Evolutionary conservation across 1,284 basidiomycete genomes (phyloP), one percentile per base, ranked within the genome.

Genomic region (Tausonia pullulans): DNA sequence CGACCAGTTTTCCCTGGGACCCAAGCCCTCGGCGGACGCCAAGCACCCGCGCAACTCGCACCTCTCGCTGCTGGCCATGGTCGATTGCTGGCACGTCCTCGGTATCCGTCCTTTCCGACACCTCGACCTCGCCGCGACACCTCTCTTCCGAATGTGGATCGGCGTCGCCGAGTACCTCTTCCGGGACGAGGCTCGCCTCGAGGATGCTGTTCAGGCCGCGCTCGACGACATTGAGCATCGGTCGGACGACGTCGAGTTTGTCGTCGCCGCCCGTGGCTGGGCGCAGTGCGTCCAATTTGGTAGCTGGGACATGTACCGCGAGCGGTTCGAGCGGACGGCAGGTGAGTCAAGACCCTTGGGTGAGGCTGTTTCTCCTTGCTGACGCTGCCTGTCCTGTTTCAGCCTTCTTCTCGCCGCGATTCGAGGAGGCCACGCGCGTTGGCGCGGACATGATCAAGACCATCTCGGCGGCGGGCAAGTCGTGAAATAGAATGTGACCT

Each of bases 131-230:
- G 95, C 95, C 0, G 95, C 94, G 5, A 98, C 95, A 3, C 95
- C 96, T 0, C 83, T 98, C 60, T 98, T 98, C 78, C 84, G 93
- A 60, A 82, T 98, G 69, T 98, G 96, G 88, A 89, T 98, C 64
- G 96, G 95, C 52, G 92, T 98, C 8, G 92, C 93, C 4, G 94
- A 98, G 75, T 90, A 96, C 77, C 82, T 98, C 16, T 98, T 98
- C 79, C 82, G 87, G 60, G 81, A 79, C 6, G 69, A 70, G 1
- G 82, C 82, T 0, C 80, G 87, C 10, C 78, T 95, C 43, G 81
- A 86, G 67, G 77, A 79, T 3, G 87, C 91, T 0, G 81, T 96
- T 61, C 77, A 86, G 67, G 88, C 91, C 0, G 90, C 88, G 0
- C 75, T 93, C 40, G 78, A 84, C 66, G 88, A 95, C 70, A 82